Evolutionary conservation across 352 stramenopile species (phyloP).

Genomic region (Pythium monospermum): DNA sequence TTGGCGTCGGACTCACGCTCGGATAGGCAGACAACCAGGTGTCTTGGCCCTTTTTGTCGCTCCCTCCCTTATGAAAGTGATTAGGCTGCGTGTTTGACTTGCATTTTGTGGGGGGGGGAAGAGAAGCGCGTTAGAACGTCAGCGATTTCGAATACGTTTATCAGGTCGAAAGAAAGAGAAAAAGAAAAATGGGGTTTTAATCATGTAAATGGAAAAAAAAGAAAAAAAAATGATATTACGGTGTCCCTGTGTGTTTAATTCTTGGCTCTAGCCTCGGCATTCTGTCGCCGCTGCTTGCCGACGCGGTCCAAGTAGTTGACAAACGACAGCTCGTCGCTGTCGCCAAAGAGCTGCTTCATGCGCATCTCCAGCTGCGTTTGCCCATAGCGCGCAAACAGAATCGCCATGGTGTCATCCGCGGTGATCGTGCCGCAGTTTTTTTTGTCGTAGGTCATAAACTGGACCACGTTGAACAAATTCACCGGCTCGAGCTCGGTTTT

Average conservation of each 20-base stretch:
- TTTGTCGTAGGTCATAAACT: conserved; percentile 98
- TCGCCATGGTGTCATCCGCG: conserved; percentile 98
- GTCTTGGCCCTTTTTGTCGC: no score
- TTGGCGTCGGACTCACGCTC: conserved; percentile 70
- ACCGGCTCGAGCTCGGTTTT: conserved; percentile 93
- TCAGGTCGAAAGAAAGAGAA: conserved; percentile 5
- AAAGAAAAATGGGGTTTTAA: no score
- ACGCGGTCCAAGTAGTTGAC: conserved; percentile 78
- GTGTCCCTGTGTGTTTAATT: conserved; percentile 20
- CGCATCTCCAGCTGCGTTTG: conserved; percentile 86
- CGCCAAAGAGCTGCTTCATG: conserved; percentile 90
- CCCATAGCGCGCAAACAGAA: conserved; percentile 93
- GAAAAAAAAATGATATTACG: conserved; percentile 7
- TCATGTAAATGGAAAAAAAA: conserved; percentile 24
- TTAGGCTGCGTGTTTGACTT: no score
- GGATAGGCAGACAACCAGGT: conserved; percentile 36
- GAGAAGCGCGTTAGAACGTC: conserved; percentile 13
- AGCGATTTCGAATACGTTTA: conserved; percentile 1
- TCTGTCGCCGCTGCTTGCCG: conserved; percentile 63
- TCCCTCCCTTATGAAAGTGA: no score
- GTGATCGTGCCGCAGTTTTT: conserved; percentile 93
- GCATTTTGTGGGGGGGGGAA: no score
- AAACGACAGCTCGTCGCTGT: conserved; percentile 78
- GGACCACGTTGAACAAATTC: conserved; percentile 95
- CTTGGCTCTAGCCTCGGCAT: conserved; percentile 48